phyloP scores from a whole-genome alignment of 1,284 basidiomycete species.

The Vanrija pseudolonga region DNA sequence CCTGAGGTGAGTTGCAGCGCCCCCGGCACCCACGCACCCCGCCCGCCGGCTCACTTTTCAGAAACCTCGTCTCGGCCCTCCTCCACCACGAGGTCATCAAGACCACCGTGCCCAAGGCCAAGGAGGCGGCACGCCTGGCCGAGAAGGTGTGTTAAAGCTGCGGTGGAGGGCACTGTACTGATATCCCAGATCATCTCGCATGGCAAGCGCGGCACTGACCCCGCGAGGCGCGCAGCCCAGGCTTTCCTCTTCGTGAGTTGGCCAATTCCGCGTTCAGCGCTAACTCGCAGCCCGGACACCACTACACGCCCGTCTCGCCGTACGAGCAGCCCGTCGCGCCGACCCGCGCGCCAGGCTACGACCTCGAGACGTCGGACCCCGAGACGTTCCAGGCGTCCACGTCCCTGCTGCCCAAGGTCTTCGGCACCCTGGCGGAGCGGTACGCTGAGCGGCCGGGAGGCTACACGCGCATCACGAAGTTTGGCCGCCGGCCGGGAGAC shows the following conservation, averaged over 20 bases:
- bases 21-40: background rate
- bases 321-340: conserved; percentile 7
- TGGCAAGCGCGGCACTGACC: conserved; percentile 73
- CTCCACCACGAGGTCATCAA: conserved; percentile 94
- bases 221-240: conserved; percentile 62
- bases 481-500: conserved; percentile 83
- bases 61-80: conserved; percentile 91
- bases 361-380: conserved; percentile 27
- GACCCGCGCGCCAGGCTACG: conserved; percentile 1
- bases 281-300: conserved; percentile 23
- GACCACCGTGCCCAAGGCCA: conserved; percentile 94
- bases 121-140: conserved; percentile 82
- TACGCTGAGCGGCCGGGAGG: conserved; percentile 84
- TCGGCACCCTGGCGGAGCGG: conserved; percentile 72
- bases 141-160: conserved; percentile 67
- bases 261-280: background rate
- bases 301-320: conserved; percentile 30
- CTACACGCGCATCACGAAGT: conserved; percentile 91
- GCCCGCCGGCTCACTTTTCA: conserved; percentile 38
- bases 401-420: conserved; percentile 71
- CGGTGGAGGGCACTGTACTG: background rate
- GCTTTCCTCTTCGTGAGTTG: conserved; percentile 63
- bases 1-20: conserved; percentile 60
- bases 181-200: conserved; percentile 71
- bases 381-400: conserved; percentile 48